These are phyloP conservation scores for Alternaria brassicae DNA, from an alignment of 2,329 filamentous ascomycete genomes.

Conservation along the genomic window DNA sequence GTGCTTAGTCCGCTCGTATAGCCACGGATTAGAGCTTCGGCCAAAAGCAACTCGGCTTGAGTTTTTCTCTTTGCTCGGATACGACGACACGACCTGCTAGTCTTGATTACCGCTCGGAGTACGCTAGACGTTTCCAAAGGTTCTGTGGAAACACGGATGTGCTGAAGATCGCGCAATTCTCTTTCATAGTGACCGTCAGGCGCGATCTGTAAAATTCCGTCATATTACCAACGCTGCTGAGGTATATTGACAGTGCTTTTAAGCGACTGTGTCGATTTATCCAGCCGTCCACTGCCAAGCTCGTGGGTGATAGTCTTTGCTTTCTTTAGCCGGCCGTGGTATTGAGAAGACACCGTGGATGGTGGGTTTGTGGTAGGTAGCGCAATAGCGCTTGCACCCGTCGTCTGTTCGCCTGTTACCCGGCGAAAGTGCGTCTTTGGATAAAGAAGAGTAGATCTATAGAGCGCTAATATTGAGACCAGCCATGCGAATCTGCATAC, in stretches of 20 bases:
- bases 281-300: constrained; percentile 29
- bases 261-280: constrained; percentile 23
- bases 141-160: constrained; percentile 7
- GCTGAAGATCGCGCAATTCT: not conserved
- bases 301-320: constrained; percentile 11
- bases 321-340: constrained; percentile 12
- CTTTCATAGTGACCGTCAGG: constrained; percentile 3
- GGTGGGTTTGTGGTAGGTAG: constrained; percentile 10
- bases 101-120: not conserved
- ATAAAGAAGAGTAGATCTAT: constrained; percentile 8
- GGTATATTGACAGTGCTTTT: constrained; percentile 16
- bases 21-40: constrained; percentile 4
- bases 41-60: constrained; percentile 19
- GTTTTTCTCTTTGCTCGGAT: constrained; percentile 11
- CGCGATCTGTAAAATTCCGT: constrained; percentile 1
- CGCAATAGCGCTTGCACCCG: constrained; percentile 4
- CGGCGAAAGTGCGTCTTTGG: constrained; percentile 11
- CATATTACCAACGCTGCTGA: constrained; percentile 14
- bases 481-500: constrained; percentile 8
- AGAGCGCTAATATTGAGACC: not conserved
- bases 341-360: constrained; percentile 18
- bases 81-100: constrained; percentile 5
- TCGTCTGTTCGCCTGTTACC: constrained; percentile 8
- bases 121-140: not conserved
- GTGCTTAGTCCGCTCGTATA: constrained; percentile 22